These are phyloP conservation scores for Leucosporidium yakuticum DNA, from an alignment of 768 basidiomycete species.

Conservation along the genomic window DNA sequence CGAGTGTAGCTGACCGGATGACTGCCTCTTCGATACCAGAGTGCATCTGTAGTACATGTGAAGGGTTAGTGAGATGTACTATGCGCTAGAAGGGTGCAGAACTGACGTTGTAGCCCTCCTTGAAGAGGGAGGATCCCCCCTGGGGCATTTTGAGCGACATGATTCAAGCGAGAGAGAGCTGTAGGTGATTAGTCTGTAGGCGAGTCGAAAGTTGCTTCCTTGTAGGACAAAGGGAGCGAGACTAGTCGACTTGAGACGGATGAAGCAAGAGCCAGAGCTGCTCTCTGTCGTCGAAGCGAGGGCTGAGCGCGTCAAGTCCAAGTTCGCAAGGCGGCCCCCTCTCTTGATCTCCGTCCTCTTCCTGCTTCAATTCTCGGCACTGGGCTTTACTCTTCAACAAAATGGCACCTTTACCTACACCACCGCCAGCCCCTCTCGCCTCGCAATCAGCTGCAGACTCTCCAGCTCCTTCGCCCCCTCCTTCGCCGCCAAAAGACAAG, in stretches of 20 bases:
- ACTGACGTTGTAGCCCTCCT: slow-evolving; percentile 88
- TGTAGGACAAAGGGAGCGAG: too few species aligned
- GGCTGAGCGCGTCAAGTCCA: too few species aligned
- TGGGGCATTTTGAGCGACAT: slow-evolving; percentile 21
- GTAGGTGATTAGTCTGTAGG: too few species aligned
- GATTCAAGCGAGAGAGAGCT: too few species aligned
- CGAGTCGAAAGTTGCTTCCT: too few species aligned
- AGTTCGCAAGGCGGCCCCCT: too few species aligned
- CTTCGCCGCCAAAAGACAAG: background rate
- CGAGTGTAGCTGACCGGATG: slow-evolving; percentile 50
- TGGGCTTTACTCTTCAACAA: background rate
- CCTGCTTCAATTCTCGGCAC: too few species aligned
- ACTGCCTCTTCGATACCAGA: slow-evolving; percentile 96
- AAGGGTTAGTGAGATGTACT: background rate
- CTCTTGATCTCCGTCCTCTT: too few species aligned
- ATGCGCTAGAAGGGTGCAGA: slow-evolving; percentile 41
- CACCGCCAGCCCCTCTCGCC: background rate
- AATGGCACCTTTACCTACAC: background rate
- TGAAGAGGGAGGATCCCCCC: slow-evolving; percentile 59
- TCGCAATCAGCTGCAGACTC: background rate
- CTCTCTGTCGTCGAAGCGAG: too few species aligned
- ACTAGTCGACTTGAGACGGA: too few species aligned
- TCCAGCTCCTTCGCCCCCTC: slow-evolving; percentile 4
- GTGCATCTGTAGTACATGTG: slow-evolving; percentile 45
- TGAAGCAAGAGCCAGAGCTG: too few species aligned